Evolutionary conservation across 768 basidiomycete genomes (phyloP), one percentile per base, ranked within the genome.

Genomic region (Mycena galericulata): DNA sequence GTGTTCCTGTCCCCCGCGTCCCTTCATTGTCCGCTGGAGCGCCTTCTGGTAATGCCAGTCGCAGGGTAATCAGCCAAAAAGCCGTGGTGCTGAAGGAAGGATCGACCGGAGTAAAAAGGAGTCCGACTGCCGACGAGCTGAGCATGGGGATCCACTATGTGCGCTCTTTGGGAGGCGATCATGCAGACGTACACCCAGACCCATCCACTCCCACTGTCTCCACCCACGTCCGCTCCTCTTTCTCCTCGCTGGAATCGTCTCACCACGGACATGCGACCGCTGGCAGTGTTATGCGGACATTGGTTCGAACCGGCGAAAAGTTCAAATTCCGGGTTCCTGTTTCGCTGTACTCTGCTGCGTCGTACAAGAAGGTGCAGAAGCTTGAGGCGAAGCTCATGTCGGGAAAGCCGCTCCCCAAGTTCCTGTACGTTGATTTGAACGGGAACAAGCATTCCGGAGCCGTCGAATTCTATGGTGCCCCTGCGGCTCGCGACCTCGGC

Each of bases 141-240:
- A 82, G 83, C 29, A 87, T 91, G 75, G 90, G 91, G 9, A 84
- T 92, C 70, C 89, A 88, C 71, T 93, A 92, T 72, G 89, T 93
- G 41, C 87, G 87, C 56, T 86, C 90, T 17, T 82, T 93, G 62
- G 92, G 91, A 24, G 89, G 84, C 38, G 89, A 91, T 36, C 70
- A 75, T 50, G 67, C 67, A 40, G 49, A 73, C 72, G 65, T 70
- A 72, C 57, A 62, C 57, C 69, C 77, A 68, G 68, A 75, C 63
- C 72, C 75, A 59, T 76, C 75, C 54, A 77, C 80, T 26, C 79
- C 80, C n/a, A 81, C 79, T 9, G 73, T 79, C 17, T 75, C 80
- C 11, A 83, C 83, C 29, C 79, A 82, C 62, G 73, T 79, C 36
- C 79, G 81, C n/a, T 84, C 84, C n/a, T 90, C 90, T 15, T 89